Evolutionary conservation across 106 monocot genomes (phyloP).

Genomic region (Vanilla planifolia): DNA sequence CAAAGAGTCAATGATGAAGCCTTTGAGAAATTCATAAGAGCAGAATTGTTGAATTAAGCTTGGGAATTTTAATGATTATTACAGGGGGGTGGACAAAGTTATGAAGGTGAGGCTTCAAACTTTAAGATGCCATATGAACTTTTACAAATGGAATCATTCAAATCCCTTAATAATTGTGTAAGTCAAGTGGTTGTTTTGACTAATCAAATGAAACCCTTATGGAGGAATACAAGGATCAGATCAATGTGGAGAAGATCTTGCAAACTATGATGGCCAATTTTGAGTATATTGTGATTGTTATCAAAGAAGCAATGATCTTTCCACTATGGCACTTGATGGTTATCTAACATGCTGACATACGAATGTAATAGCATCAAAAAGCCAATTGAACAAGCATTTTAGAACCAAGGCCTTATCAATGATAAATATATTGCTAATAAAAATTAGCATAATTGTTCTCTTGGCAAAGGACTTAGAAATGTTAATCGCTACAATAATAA

Average conservation of each 20-base stretch:
- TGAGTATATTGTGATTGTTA: not conserved
- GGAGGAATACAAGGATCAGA: not conserved
- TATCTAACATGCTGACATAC: not conserved
- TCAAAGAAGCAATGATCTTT: slow-evolving; percentile 4
- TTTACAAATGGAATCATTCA: not conserved
- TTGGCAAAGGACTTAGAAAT: too few species aligned
- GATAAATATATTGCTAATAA: too few species aligned
- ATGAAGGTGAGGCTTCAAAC: slow-evolving; percentile 4
- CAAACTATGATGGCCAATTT: not conserved
- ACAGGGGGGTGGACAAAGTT: not conserved
- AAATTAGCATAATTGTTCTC: too few species aligned
- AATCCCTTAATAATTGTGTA: not conserved
- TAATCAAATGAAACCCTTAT: slow-evolving; percentile 9
- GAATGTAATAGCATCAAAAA: too few species aligned
- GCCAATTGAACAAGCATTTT: too few species aligned
- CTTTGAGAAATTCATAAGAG: not conserved
- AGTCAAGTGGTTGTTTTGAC: not conserved
- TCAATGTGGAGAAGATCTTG: slow-evolving; percentile 7
- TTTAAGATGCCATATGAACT: slow-evolving; percentile 6
- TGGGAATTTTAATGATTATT: not conserved
- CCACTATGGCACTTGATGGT: not conserved
- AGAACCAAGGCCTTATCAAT: too few species aligned
- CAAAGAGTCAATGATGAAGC: not conserved
- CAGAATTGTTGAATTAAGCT: not conserved
- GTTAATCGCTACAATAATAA: too few species aligned